These are phyloP conservation scores for Phaeolepiota aurea DNA, from an alignment of 768 basidiomycete species.

Conservation along the genomic window DNA sequence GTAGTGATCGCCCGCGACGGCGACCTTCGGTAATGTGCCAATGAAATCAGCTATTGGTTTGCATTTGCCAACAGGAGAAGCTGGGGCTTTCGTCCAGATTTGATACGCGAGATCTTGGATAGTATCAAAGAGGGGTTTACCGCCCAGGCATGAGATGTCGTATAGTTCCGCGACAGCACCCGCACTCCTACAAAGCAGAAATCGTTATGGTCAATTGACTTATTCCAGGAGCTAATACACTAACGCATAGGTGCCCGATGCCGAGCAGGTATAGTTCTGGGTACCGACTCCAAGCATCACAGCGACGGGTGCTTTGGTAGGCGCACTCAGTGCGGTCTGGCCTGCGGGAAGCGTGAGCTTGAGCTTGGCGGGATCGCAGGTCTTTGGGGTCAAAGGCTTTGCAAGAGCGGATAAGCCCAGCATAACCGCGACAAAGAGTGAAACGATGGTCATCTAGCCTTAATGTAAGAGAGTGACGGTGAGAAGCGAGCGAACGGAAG, in stretches of 20 bases:
- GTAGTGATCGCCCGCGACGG: conserved; percentile 39
- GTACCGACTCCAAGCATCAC: conserved; percentile 39
- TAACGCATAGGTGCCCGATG: conserved; percentile 34
- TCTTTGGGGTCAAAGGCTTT: conserved; percentile 4
- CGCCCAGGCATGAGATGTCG: conserved; percentile 43
- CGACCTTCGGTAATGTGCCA: not conserved
- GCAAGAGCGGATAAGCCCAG: conserved; percentile 1
- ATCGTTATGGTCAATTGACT: not conserved
- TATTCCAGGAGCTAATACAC: conserved; percentile 9
- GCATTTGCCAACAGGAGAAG: not conserved
- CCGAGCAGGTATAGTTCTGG: conserved; percentile 48
- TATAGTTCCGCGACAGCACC: conserved; percentile 47
- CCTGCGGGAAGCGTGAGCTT: conserved; percentile 17
- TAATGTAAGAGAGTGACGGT: no score
- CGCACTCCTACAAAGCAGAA: conserved; percentile 21
- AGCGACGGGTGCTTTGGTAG: conserved; percentile 23
- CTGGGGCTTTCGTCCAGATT: conserved; percentile 15
- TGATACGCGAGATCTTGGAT: conserved; percentile 20
- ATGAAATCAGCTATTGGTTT: not conserved
- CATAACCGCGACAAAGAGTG: not conserved
- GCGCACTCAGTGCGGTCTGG: conserved; percentile 25
- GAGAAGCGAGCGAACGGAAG: no score
- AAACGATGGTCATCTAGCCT: no score
- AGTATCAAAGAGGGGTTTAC: conserved; percentile 15
- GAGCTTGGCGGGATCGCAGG: conserved; percentile 18